Base-by-base conservation (phyloP, 257 asterid genomes). In the Solanum pennellii region DNA sequence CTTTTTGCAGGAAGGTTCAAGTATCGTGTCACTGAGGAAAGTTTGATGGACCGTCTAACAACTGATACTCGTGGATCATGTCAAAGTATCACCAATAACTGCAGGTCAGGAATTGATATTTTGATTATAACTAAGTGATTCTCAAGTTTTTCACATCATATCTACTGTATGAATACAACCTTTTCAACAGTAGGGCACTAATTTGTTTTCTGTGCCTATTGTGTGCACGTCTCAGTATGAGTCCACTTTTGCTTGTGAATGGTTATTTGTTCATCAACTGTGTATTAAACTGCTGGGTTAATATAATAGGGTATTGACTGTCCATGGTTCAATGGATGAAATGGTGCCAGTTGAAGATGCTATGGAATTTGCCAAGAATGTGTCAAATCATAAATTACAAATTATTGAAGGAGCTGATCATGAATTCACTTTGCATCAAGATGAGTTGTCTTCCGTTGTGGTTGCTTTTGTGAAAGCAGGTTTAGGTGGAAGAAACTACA, bases 351-450 rank as follows among this genome's bases (percentile, higher is more conserved):
- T 95, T 41, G 96, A 92, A 84, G 98, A 96, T 90, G 98, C 98
- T 4, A 11, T 29, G 27, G 93, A 94, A 85, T 94, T 95, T 62
- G 90, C 90, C 79, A 90, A 91, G 89, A 5, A 85, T 62, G 89
- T 95, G 79, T 87, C 88, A 2, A 94, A 93, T 88, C 98, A 94
- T 82, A 87, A 86, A 12, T 82, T 96, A 16, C 88, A 91, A 86
- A 90, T 97, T 88, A 91, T 94, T 44, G 90, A 92, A 92, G 98
- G 98, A 39, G 98, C 99, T 37, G 98, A 97, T 93, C 98, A 97
- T 79, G 96, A 95, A 80, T 95, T 87, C 91, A 94, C 99, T 33
- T 86, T 86, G 82, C 91, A 89, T 89, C 96, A 92, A 90, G 83
- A 88, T 41, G 93, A 91, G 88, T 87, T 97, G 89, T 90, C 89